phyloP scores from a whole-genome alignment of 1,284 basidiomycete species.

The Athelia psychrophila region DNA sequence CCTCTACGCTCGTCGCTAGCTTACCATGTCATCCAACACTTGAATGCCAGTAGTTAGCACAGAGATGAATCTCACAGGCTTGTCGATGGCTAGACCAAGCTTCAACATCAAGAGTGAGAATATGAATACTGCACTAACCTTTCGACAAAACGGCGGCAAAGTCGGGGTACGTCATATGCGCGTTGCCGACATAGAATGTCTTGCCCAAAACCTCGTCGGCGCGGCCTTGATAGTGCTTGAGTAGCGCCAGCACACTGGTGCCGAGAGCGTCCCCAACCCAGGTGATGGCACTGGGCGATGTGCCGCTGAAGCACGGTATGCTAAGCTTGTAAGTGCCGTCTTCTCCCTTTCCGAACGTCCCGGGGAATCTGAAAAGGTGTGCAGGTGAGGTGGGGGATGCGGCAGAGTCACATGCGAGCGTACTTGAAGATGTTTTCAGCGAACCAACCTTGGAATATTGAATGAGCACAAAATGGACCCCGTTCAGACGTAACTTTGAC shows the following conservation, averaged over 20 bases:
- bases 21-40: constrained; percentile 28
- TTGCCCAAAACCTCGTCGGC: constrained; percentile 17
- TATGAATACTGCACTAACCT: constrained; percentile 11
- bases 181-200: constrained; percentile 23
- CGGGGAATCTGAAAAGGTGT: constrained; percentile 1
- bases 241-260: constrained; percentile 19
- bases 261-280: constrained; percentile 28
- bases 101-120: background rate
- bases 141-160: constrained; percentile 15
- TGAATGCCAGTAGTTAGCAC: constrained; percentile 1
- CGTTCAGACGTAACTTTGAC: too few relatives aligned
- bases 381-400: background rate
- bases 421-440: constrained; percentile 27
- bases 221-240: constrained; percentile 24
- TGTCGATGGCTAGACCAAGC: constrained; percentile 18
- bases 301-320: constrained; percentile 17
- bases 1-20: too few relatives aligned
- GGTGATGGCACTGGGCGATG: constrained; percentile 15
- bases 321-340: constrained; percentile 15
- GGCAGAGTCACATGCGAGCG: background rate
- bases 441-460: constrained; percentile 20
- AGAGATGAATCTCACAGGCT: constrained; percentile 20
- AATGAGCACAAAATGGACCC: too few relatives aligned
- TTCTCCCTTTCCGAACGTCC: constrained; percentile 8
- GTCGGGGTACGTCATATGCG: constrained; percentile 19